A percentile compares a stretch with the other conserved stretches of the same genome.
Evolutionary conservation across 2,329 filamentous ascomycete genomes (phyloP).

Genomic region (Talaromyces amestolkiae): DNA sequence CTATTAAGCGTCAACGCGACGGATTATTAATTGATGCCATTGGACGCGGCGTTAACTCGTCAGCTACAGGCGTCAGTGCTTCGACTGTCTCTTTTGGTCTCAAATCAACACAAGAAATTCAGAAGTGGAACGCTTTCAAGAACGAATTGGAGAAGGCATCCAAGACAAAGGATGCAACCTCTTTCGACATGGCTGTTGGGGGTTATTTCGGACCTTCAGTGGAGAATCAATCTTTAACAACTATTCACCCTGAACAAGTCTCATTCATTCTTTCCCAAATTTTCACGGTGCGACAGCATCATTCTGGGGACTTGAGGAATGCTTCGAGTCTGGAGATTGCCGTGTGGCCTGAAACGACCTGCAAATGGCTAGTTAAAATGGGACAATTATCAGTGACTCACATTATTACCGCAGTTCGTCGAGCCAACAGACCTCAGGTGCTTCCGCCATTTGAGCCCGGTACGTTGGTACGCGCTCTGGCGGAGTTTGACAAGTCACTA

Average conservation of each 20-base stretch:
- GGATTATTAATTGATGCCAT: conserved; percentile 44
- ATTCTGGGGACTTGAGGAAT: conserved; percentile 26
- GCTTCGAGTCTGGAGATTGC: conserved; percentile 31
- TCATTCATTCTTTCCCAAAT: conserved; percentile 41
- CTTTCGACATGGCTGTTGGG: conserved; percentile 38
- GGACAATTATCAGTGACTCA: conserved; percentile 40
- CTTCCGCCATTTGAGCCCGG: conserved; percentile 39
- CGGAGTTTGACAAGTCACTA: conserved; percentile 40
- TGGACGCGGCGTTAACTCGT: conserved; percentile 40
- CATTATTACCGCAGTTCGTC: conserved; percentile 41
- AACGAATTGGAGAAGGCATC: conserved; percentile 30
- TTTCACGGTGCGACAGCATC: conserved; percentile 30
- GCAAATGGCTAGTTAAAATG: conserved; percentile 42
- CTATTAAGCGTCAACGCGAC: conserved; percentile 40
- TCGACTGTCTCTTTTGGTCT: conserved; percentile 34
- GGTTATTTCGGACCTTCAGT: conserved; percentile 29
- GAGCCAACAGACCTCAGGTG: conserved; percentile 33
- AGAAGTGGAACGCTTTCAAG: conserved; percentile 36
- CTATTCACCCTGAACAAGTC: conserved; percentile 38
- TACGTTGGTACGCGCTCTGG: conserved; percentile 40
- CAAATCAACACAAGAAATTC: conserved; percentile 30
- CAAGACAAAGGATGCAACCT: conserved; percentile 27
- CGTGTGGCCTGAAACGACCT: conserved; percentile 40
- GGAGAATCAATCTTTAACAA: conserved; percentile 27
- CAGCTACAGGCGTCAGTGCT: conserved; percentile 27